Conservation (phyloP, 2,329 filamentous ascomycete genomes). For the Fusarium nelsonii region DNA sequence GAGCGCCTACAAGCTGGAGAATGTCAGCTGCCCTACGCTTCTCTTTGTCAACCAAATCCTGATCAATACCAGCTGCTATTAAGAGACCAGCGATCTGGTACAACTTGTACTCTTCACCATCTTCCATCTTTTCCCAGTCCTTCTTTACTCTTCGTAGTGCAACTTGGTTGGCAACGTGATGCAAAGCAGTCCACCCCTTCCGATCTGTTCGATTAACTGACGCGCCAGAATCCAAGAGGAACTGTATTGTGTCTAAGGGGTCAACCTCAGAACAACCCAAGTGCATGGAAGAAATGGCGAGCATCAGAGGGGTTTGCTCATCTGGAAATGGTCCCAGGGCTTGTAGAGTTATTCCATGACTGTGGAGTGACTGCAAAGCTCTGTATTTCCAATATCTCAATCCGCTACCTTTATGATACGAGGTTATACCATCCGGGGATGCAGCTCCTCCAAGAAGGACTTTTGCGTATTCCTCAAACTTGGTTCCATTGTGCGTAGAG, state of each 20-base stretch:
- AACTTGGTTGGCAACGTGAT: constrained; percentile 21
- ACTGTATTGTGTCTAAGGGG: not conserved
- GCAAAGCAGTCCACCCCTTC: constrained; percentile 16
- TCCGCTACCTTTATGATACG: not conserved
- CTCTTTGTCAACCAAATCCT: constrained; percentile 17
- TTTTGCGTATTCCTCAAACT: not conserved
- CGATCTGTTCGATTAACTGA: constrained; percentile 13
- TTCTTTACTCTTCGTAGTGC: constrained; percentile 14
- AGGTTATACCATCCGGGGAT: not conserved
- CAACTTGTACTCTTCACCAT: constrained; percentile 8
- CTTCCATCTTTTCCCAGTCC: not conserved
- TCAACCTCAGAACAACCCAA: not conserved
- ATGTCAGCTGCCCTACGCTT: constrained; percentile 12
- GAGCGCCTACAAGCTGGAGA: constrained; percentile 7
- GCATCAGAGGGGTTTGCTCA: constrained; percentile 10
- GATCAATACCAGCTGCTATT: constrained; percentile 2
- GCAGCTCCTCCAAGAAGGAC: not conserved
- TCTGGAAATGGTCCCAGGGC: not conserved
- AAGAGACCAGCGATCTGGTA: constrained; percentile 2
- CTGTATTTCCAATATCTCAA: not conserved
- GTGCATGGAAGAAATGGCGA: not conserved
- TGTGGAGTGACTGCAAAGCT: constrained; percentile 1
- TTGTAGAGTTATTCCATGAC: not conserved
- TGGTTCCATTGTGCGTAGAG: not conserved
- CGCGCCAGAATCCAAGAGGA: constrained; percentile 11